These are phyloP conservation scores for Bipolaris cookei DNA, from an alignment of 2,329 filamentous ascomycete species.

Conservation along the genomic window DNA sequence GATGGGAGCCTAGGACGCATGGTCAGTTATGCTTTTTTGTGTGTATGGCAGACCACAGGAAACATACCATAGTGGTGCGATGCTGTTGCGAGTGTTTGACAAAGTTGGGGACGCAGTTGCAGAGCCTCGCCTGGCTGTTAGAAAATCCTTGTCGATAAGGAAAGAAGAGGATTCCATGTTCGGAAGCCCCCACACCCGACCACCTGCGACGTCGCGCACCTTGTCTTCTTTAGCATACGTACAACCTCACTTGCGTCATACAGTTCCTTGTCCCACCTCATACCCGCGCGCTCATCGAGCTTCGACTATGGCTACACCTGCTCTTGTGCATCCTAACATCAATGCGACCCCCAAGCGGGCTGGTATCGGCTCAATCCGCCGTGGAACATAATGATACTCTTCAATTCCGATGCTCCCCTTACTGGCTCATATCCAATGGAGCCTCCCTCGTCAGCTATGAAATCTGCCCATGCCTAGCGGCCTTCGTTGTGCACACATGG, in stretches of 20 bases:
- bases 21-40: neutral
- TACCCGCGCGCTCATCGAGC: neutral
- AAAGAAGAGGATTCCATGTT: neutral
- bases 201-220: neutral
- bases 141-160: slow-evolving; percentile 24
- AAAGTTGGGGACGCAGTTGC: neutral
- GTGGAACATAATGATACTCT: neutral
- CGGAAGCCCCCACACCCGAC: slow-evolving; percentile 1
- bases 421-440: neutral
- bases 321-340: slow-evolving; percentile 2
- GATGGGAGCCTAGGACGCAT: slow-evolving; percentile 38
- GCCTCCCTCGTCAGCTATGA: neutral
- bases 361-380: neutral
- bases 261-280: neutral
- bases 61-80: slow-evolving; percentile 19
- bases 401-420: neutral
- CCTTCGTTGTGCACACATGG: neutral
- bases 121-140: neutral
- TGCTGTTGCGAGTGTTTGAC: neutral
- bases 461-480: neutral
- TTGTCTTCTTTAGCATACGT: neutral
- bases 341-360: neutral
- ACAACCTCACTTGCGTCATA: slow-evolving; percentile 2
- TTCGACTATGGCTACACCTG: neutral
- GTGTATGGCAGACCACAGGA: neutral